Percentiles rank a stretch among this genome's conserved stretches.
These are phyloP conservation scores for Xanthoconium stramineum DNA, from an alignment of 768 basidiomycete genomes.

Conservation along the genomic window DNA sequence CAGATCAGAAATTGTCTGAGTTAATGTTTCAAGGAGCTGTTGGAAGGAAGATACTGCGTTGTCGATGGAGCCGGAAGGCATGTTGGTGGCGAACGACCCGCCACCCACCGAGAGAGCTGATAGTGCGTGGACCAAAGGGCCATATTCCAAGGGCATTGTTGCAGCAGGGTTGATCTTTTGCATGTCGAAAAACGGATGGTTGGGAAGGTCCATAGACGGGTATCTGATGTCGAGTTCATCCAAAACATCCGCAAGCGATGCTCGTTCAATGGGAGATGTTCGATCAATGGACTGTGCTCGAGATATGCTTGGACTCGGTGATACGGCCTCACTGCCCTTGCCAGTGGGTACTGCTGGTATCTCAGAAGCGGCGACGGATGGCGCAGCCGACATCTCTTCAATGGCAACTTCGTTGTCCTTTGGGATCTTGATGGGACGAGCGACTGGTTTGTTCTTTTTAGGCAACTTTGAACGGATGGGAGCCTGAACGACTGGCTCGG, in stretches of 20 bases:
- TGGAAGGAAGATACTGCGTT: conserved; percentile 89
- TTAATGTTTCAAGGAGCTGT: conserved; percentile 81
- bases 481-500: conserved; percentile 51
- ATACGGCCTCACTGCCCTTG: conserved; percentile 31
- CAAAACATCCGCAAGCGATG: conserved; percentile 61
- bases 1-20: conserved; percentile 85
- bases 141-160: conserved; percentile 80
- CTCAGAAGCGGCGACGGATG: conserved; percentile 49
- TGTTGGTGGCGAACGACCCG: conserved; percentile 72
- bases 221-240: conserved; percentile 62
- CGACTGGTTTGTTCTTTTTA: conserved; percentile 71
- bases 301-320: conserved; percentile 54
- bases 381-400: conserved; percentile 42
- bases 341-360: conserved; percentile 36
- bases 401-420: conserved; percentile 52
- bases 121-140: conserved; percentile 79
- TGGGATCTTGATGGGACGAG: conserved; percentile 55
- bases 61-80: conserved; percentile 87
- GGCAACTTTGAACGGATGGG: conserved; percentile 80
- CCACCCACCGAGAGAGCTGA: conserved; percentile 85
- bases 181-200: conserved; percentile 73
- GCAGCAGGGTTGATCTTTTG: conserved; percentile 70
- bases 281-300: conserved; percentile 61
- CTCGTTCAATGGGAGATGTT: conserved; percentile 40
- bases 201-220: conserved; percentile 61